phyloP scores from a whole-genome alignment of 176 grass and related monocot species.

The sorghum (Sorghum bicolor) region Sorghum_bicolor_NCBIv3 NC_012872.2:9734001-9734500 shows the following conservation, averaged over 20 bases:
- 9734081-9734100: constrained; percentile 62
- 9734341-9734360: constrained; percentile 94
- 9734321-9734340: constrained; percentile 2
- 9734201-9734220: constrained; percentile 86
- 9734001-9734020: not conserved
- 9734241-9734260: not conserved
- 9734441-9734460: constrained; percentile 91
- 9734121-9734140: constrained; percentile 68
- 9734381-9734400: constrained; percentile 94
- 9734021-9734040: not conserved
- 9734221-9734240: constrained; percentile 18
- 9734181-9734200: constrained; percentile 94
- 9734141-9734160: constrained; percentile 90
- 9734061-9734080: not conserved
- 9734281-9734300: not conserved
- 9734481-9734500: constrained; percentile 77
- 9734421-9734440: constrained; percentile 81
- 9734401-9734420: constrained; percentile 84
- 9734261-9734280: not conserved
- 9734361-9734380: constrained; percentile 93
- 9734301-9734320: not conserved
- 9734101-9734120: constrained; percentile 99
- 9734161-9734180: constrained; percentile 91
- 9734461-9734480: constrained; percentile 92
- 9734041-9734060: not conserved